Percentiles rank a stretch among this genome's conserved stretches.
Conservation (phyloP, 768 basidiomycete species). For the Daedaleopsis nitida region DNA sequence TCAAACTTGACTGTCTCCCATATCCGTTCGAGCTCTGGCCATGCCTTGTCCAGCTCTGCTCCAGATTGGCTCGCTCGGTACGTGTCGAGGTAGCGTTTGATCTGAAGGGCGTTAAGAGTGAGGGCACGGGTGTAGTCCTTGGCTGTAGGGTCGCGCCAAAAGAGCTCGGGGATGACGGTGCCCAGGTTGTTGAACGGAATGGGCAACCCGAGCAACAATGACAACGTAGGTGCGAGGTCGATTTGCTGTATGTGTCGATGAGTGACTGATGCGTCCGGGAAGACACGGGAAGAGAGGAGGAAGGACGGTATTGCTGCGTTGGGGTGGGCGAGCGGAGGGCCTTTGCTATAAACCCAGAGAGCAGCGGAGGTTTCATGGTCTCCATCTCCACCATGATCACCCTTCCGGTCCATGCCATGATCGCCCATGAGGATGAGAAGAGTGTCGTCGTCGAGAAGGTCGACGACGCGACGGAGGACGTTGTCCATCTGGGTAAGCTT, state of each 20-base stretch:
- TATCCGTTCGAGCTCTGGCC: constrained; percentile 49
- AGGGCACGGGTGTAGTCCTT: constrained; percentile 59
- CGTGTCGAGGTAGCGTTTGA: constrained; percentile 71
- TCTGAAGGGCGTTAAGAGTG: constrained; percentile 70
- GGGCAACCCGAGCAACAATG: constrained; percentile 87
- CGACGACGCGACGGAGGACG: constrained; percentile 73
- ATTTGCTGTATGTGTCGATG: constrained; percentile 86
- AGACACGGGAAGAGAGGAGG: constrained; percentile 56
- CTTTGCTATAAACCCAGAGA: constrained; percentile 93
- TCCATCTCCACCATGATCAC: constrained; percentile 95
- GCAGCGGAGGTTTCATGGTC: constrained; percentile 81
- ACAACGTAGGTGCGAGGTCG: constrained; percentile 86
- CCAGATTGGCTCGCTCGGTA: constrained; percentile 76
- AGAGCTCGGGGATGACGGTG: constrained; percentile 87
- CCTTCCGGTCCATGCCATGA: constrained; percentile 94
- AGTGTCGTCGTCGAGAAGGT: constrained; percentile 80
- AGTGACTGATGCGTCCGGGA: constrained; percentile 55
- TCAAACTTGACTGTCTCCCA: constrained; percentile 38
- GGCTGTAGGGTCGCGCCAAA: constrained; percentile 53
- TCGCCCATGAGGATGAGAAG: constrained; percentile 91
- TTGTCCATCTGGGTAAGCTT: constrained; percentile 90
- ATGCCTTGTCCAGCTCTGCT: constrained; percentile 69
- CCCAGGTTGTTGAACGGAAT: constrained; percentile 98
- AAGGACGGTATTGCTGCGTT: constrained; percentile 44
- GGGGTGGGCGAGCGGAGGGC: constrained; percentile 44